Base-by-base conservation (phyloP, 139 green algal species). In the Ettlia oleoabundans region DNA sequence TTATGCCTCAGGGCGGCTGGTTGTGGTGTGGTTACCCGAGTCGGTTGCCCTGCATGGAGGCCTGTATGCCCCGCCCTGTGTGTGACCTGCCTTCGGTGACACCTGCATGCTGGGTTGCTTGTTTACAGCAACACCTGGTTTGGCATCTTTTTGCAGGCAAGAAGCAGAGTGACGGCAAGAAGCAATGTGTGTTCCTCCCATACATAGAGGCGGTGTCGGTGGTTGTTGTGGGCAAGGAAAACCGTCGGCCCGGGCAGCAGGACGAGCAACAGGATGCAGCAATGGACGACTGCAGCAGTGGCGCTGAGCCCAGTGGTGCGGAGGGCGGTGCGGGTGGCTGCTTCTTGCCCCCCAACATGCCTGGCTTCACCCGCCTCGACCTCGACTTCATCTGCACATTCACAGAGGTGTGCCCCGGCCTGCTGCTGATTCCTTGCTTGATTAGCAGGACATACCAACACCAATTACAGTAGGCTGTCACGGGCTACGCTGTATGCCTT, bases 121-220 rank as follows among this genome's bases (percentile, higher is more conserved):
- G 55, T 15, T 58, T 10, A 15, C 47, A n/a, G n/a, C n/a, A n/a
- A n/a, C n/a, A n/a, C n/a, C n/a, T n/a, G n/a, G n/a, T n/a, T n/a
- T n/a, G n/a, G n/a, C n/a, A n/a, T 58, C 33, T 4, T 55, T 21
- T 1, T 79, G 64, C 81, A 90, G 91, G 90, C 52, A 84, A 89
- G 47, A 91, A 87, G 42, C 84, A 69, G 8, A 81, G 83, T 51
- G 76, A 83, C 7, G 75, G 78, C 19, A 89, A 84, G 33, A 76
- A 90, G 82, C 86, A 93, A 55, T 85, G 82, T 63, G 79, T 98
- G 32, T 97, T 98, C 85, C 79, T 97, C 37, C 90, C 98, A 32
- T 98, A 97, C 82, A n/a, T 98, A 65, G 91, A 98, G 13, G 96
- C 94, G 0, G 47, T 98, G 15, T 98, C 96, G 0, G 79, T 98